These are phyloP conservation scores for Penicillium taxi DNA, from an alignment of 495 filamentous ascomycete species.

Conservation along the genomic window DNA sequence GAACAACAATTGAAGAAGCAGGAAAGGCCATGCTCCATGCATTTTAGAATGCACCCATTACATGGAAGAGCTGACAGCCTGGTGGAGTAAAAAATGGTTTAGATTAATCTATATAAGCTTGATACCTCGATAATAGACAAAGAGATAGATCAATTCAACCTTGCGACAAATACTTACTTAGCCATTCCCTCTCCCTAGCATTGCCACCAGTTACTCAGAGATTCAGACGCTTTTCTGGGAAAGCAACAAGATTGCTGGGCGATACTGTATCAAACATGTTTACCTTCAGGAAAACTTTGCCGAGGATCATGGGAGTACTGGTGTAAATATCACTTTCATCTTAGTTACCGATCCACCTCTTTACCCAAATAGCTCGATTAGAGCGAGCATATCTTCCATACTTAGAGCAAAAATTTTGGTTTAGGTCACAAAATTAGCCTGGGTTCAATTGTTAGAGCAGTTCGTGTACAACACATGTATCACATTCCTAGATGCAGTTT, in stretches of 20 bases:
- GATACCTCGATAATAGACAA: no score
- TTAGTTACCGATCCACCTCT: not conserved
- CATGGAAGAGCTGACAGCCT: not conserved
- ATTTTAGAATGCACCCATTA: not conserved
- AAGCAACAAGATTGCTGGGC: conserved; percentile 10
- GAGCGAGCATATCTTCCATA: conserved; percentile 21
- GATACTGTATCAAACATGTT: conserved; percentile 18
- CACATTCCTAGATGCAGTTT: conserved; percentile 11
- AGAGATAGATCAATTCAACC: no score
- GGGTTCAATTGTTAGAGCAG: not conserved
- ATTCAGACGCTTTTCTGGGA: conserved; percentile 8
- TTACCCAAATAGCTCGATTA: no score
- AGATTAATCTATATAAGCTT: no score
- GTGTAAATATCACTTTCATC: conserved; percentile 11
- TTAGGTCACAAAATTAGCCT: not conserved
- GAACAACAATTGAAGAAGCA: conserved; percentile 7
- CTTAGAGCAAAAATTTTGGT: conserved; percentile 25
- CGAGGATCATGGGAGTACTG: conserved; percentile 12
- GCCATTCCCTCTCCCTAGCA: not conserved
- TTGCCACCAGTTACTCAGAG: not conserved
- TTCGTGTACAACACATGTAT: conserved; percentile 9
- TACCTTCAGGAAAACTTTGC: conserved; percentile 21
- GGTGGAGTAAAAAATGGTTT: no score
- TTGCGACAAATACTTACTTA: no score
- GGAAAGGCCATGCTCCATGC: no score